A percentile compares a stretch with the other conserved stretches of the same genome.
These are phyloP conservation scores for Phyllosticta citribraziliensis DNA, from an alignment of 2,329 filamentous ascomycete genomes.

Conservation along the genomic window DNA sequence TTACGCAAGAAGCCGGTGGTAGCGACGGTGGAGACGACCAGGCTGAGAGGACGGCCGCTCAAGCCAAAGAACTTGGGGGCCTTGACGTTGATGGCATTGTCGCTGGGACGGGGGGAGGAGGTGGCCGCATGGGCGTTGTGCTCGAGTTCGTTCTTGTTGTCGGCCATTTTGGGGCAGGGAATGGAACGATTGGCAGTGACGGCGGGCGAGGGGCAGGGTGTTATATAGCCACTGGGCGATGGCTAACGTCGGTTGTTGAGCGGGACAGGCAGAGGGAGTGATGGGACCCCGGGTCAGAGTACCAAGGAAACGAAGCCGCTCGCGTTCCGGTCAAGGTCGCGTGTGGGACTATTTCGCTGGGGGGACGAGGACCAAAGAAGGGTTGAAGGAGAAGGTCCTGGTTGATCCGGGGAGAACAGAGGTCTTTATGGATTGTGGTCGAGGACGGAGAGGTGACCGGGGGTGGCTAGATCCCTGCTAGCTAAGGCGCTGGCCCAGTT, in stretches of 20 bases:
- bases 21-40: constrained; percentile 52
- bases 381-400: background rate
- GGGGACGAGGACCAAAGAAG: background rate
- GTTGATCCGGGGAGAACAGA: constrained; percentile 3
- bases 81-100: constrained; percentile 5
- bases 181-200: background rate
- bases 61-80: constrained; percentile 46
- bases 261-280: background rate
- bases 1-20: constrained; percentile 49
- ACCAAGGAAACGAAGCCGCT: constrained; percentile 2
- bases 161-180: background rate
- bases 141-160: background rate
- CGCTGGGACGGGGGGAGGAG: background rate
- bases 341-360: background rate
- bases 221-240: background rate
- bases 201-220: background rate
- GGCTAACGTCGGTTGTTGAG: background rate
- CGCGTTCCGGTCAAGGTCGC: background rate
- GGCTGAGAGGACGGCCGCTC: constrained; percentile 46
- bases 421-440: background rate
- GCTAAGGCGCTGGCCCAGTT: constrained; percentile 3
- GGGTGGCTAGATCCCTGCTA: background rate
- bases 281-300: background rate
- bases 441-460: background rate
- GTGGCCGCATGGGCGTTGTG: constrained; percentile 19